Base-by-base conservation (phyloP, 2,329 filamentous ascomycete genomes). In the Grosmannia clavigera region DNA sequence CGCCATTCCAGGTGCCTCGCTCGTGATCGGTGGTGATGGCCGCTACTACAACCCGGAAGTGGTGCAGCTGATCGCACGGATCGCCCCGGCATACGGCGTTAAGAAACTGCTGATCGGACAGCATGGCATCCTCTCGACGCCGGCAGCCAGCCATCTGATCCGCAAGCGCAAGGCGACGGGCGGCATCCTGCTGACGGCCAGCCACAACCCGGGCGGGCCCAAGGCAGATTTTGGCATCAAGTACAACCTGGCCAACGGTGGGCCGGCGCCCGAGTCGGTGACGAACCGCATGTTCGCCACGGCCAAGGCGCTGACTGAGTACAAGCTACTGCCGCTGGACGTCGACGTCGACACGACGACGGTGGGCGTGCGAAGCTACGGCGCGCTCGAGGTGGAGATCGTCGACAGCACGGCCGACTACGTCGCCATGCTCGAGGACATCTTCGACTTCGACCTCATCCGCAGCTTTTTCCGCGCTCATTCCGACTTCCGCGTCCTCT, bases 191-290 rank as follows among this genome's bases (percentile, higher is more conserved):
- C 79, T 99, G 75, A 99, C 94, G 64, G 94, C 94, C 67, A 96
- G 91, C 73, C 94, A 99, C 81, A 99, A 99, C 78, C 92, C 94
- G 63, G 94, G 94, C 74, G 94, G 92, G 58, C 94, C 94, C 64
- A 87, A 84, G 67, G 88, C 94, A 72, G 94, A 99, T 76, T 99
- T 99, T 69, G 94, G 94, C 68, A 99, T 99, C 85, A 99, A 99
- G 80, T 99, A 99, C 83, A 99, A 99, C 81, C 81, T 99, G 62
- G 81, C 90, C 73, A 97, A 99, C 71, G 94, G 94, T 68, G 94
- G 92, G 60, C 94, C 94, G 52, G 94, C 94, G 60, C 94, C 94
- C 61, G 94, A 99, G 75, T 87, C 88, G 59, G 90, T 99, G 66
- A 99, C 94, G 67, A 95, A 99, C 84, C 96, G 95, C 79, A 97